Conservation (phyloP, 2,329 filamentous ascomycete genomes). For the Fusarium sp. region DNA sequence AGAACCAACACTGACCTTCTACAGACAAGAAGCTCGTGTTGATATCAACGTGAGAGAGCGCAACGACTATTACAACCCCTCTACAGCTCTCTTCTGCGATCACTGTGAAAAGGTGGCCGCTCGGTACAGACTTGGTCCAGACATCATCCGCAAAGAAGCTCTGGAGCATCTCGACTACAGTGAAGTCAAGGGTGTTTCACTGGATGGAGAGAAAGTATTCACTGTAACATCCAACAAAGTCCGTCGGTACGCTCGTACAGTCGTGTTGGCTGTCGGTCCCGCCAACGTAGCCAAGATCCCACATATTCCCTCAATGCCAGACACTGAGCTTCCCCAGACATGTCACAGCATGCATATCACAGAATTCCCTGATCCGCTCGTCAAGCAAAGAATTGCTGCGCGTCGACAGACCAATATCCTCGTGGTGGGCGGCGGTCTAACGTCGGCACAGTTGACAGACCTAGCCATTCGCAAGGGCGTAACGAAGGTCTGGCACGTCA, state of each 20-base stretch:
- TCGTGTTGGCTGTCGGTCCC: conserved; percentile 77
- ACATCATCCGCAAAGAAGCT: conserved; percentile 70
- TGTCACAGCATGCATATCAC: conserved; percentile 75
- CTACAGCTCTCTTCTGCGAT: conserved; percentile 68
- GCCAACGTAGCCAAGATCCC: conserved; percentile 68
- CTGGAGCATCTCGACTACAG: conserved; percentile 72
- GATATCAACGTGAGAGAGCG: conserved; percentile 73
- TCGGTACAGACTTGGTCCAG: conserved; percentile 59
- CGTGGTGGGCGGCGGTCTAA: conserved; percentile 79
- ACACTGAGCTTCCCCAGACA: conserved; percentile 53
- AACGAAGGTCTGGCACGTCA: conserved; percentile 74
- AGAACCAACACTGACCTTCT: background rate
- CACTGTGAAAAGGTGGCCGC: conserved; percentile 68
- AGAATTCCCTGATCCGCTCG: conserved; percentile 63
- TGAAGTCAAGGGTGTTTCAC: conserved; percentile 56
- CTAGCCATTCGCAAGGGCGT: conserved; percentile 73
- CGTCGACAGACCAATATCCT: conserved; percentile 69
- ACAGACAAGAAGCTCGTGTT: conserved; percentile 57
- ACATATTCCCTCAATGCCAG: conserved; percentile 49
- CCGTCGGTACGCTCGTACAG: conserved; percentile 67
- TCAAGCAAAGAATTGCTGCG: conserved; percentile 64
- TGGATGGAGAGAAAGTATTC: conserved; percentile 68
- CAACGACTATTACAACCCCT: conserved; percentile 76
- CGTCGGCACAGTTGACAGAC: conserved; percentile 78
- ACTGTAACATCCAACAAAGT: conserved; percentile 68